Evolutionary conservation across 2,329 filamentous ascomycete species (phyloP).

Genomic region (Teratosphaeria pseudoeucalypti): DNA sequence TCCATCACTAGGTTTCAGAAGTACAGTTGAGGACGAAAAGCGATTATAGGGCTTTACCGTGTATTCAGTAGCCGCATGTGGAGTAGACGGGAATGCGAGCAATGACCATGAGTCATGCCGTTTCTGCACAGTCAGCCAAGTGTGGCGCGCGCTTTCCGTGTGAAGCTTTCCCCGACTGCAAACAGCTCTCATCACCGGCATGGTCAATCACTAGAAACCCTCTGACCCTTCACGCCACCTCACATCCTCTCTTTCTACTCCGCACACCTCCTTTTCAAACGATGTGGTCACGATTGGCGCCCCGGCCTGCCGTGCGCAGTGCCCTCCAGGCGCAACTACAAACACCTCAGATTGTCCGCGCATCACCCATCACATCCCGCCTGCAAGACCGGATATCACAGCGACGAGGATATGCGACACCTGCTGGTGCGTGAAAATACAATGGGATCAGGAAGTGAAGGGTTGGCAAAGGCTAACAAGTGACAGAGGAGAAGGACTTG

Average conservation of each 20-base stretch:
- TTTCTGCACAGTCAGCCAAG: neutral
- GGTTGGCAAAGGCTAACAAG: conserved; percentile 21
- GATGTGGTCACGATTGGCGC: conserved; percentile 9
- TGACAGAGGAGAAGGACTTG: conserved; percentile 80
- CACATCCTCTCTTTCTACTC: neutral
- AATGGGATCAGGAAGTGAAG: neutral
- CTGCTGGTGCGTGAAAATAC: conserved; percentile 32
- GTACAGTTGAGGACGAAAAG: neutral
- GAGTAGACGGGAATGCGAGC: neutral
- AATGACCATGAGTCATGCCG: neutral
- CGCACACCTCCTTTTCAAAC: neutral
- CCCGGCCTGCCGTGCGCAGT: conserved; percentile 7
- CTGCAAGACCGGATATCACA: conserved; percentile 42
- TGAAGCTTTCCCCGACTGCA: neutral
- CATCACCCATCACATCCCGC: conserved; percentile 31
- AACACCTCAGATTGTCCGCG: conserved; percentile 9
- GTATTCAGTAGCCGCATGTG: neutral
- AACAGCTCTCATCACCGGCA: neutral
- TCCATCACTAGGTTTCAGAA: neutral
- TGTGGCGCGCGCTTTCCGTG: neutral
- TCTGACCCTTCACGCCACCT: neutral
- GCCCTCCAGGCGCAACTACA: conserved; percentile 8
- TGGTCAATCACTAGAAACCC: neutral
- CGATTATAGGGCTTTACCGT: neutral
- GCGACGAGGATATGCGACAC: conserved; percentile 47